Evolutionary conservation across 2,329 filamentous ascomycete species (phyloP).

Genomic region (Sclerotiophoma versabilis): DNA sequence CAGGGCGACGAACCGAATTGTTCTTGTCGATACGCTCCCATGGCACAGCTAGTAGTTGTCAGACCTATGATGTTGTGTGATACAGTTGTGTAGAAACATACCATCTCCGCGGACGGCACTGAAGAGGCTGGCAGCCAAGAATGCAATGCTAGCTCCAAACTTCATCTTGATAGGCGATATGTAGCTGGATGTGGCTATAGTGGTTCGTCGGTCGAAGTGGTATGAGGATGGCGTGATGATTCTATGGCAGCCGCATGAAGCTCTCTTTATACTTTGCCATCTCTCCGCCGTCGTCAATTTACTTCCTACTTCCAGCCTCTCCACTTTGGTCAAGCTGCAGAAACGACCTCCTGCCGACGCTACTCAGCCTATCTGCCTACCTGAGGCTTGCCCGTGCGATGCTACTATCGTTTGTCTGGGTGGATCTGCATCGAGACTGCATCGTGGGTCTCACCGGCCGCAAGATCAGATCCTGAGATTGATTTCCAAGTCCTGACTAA

Average conservation of each 20-base stretch:
- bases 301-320: neutral
- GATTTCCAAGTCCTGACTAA: slow-evolving; percentile 16
- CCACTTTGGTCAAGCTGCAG: slow-evolving; percentile 2
- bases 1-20: slow-evolving; percentile 41
- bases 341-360: neutral
- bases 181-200: neutral
- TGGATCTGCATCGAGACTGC: slow-evolving; percentile 8
- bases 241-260: slow-evolving; percentile 8
- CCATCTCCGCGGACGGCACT: slow-evolving; percentile 42
- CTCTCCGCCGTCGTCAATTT: neutral
- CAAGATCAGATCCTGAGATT: neutral
- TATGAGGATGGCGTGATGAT: slow-evolving; percentile 25
- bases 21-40: slow-evolving; percentile 54
- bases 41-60: slow-evolving; percentile 41
- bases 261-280: slow-evolving; percentile 36
- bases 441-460: neutral
- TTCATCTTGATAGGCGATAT: slow-evolving; percentile 37
- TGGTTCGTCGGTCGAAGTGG: slow-evolving; percentile 11
- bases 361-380: slow-evolving; percentile 3
- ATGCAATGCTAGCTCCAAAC: slow-evolving; percentile 36
- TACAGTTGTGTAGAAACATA: slow-evolving; percentile 13
- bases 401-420: neutral
- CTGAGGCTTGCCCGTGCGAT: neutral
- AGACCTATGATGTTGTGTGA: slow-evolving; percentile 3
- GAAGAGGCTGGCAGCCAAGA: slow-evolving; percentile 38